Evolutionary conservation across 306 rosid species (phyloP), one percentile per base, ranked within the genome.

Genomic region (Arachis stenosperma): DNA sequence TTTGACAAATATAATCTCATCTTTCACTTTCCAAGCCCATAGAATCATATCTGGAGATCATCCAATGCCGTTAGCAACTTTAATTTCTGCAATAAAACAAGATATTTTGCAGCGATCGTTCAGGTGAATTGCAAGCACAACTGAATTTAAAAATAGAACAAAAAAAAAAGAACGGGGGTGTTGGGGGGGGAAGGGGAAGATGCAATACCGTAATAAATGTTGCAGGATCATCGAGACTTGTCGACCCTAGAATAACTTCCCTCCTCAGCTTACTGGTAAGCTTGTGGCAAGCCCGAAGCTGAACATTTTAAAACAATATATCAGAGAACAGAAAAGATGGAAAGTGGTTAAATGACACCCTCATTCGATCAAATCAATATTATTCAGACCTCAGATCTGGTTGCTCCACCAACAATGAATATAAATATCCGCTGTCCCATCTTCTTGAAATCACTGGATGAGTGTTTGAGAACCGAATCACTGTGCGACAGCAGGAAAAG

Each of bases 241-340:
- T 75, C 30, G 98, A 91, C 54, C 98, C 98, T 54, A 91, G 77
- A 78, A 91, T 76, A 71, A 91, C 81, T 89, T 94, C 97, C 81
- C 98, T 86, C 81, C 69, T 86, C 85, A 94, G 81, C 79, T 91
- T 91, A 29, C 82, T 71, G n/a, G 98, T 79, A 61, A 94, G 97
- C 87, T 91, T 89, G 85, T 94, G 98, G 81, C 98, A 94, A 81
- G 71, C 84, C 86, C 97, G 82, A 33, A 94, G 97, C 98, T 94
- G 98, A 57, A 70, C 72, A 78, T 67, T 33, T 33, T 39, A 66
- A 64, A 69, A 73, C 65, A 77, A 17, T 40, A 75, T 39, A 53
- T 79, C 48, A 78, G 81, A 78, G 81, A 77, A 62, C 61, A 39
- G 57, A 73, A 47, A 77, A 57, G 40, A 76, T 3, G 43, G 50